phyloP scores from a whole-genome alignment of 306 rosid species.

The Crotalaria pallida region DNA sequence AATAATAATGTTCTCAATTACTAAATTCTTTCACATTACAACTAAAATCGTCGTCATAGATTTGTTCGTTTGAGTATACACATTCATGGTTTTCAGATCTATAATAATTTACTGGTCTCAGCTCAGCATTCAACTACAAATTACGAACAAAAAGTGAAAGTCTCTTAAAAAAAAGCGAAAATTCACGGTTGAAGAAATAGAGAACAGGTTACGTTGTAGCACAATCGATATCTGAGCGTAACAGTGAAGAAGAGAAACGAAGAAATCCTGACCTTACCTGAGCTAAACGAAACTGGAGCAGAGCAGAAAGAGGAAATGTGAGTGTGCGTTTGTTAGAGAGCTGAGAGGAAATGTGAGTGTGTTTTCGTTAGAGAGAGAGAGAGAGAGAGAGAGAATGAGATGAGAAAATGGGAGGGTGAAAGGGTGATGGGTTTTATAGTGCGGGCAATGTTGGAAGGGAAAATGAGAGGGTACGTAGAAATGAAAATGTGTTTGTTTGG shows the following conservation, averaged over 20 bases:
- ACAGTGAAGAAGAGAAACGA: neutral
- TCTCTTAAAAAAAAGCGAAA: too few species aligned
- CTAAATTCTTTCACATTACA: neutral
- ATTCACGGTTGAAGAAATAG: neutral
- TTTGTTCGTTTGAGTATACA: neutral
- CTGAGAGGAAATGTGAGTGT: too few species aligned
- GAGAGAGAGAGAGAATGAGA: neutral
- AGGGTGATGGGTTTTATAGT: slow-evolving; percentile 1
- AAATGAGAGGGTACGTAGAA: neutral
- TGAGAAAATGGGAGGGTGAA: neutral
- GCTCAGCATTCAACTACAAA: too few species aligned
- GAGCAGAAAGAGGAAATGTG: neutral
- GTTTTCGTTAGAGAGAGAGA: too few species aligned
- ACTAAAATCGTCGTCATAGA: neutral
- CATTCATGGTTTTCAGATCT: neutral
- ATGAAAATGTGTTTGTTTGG: neutral
- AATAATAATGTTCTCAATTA: too few species aligned
- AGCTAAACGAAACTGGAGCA: neutral
- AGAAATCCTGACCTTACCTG: neutral
- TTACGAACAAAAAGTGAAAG: too few species aligned
- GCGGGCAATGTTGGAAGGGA: slow-evolving; percentile 21
- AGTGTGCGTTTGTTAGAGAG: neutral
- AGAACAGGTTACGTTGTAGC: neutral
- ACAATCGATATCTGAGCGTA: neutral
- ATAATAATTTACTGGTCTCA: too few species aligned